phyloP scores from a whole-genome alignment of 306 rosid genomes.

The Acacia crassicarpa region DNA sequence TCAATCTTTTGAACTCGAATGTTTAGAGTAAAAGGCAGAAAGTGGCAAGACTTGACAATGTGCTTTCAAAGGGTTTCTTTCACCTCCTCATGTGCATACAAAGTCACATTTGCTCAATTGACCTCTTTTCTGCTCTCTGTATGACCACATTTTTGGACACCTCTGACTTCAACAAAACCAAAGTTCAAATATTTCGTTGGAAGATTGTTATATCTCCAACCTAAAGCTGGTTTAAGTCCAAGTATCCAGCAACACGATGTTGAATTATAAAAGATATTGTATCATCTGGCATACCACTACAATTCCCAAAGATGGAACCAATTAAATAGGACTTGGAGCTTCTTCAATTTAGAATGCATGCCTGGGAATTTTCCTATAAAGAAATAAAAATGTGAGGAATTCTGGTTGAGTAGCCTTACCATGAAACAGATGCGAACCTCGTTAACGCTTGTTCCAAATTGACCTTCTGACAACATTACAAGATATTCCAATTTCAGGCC shows the following conservation, averaged over 20 bases:
- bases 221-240: not conserved
- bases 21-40: not conserved
- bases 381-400: not conserved
- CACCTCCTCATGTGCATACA: not conserved
- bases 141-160: not conserved
- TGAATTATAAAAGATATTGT: not conserved
- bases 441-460: not conserved
- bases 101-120: not conserved
- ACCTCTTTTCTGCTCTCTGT: not conserved
- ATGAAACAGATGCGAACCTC: not conserved
- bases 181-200: not conserved
- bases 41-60: not conserved
- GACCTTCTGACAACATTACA: not conserved
- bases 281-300: not conserved
- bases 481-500: not conserved
- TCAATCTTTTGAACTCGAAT: not conserved
- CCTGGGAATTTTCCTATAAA: not conserved
- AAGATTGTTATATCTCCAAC: not conserved
- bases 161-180: not conserved
- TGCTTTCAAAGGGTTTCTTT: not conserved
- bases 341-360: not conserved
- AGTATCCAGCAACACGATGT: not conserved
- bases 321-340: not conserved
- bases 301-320: not conserved
- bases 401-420: not conserved